Percentiles rank a stretch among this genome's conserved stretches.
Evolutionary conservation across 495 filamentous ascomycete species (phyloP).

Genomic region (Diplogelasinospora grovesii): DNA sequence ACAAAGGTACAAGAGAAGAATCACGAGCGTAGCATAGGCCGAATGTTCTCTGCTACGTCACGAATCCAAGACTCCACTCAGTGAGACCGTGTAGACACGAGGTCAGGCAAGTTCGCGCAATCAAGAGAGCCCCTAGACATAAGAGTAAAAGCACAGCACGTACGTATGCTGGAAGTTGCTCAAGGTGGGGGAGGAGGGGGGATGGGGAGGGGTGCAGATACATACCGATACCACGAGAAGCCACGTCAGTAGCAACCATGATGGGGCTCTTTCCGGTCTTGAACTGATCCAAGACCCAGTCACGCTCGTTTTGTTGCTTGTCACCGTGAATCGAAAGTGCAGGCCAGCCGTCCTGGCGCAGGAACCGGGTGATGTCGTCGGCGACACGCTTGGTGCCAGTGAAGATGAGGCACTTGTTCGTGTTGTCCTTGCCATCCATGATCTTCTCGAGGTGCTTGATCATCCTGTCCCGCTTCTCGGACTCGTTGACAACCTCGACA

Average conservation of each 20-base stretch:
- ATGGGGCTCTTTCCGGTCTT: conserved; percentile 94
- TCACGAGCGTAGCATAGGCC: conserved; percentile 57
- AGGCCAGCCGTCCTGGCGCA: conserved; percentile 98
- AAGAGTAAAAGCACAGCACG: conserved; percentile 86
- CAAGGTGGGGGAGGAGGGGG: conserved; percentile 33
- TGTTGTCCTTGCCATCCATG: conserved; percentile 76
- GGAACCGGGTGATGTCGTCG: conserved; percentile 96
- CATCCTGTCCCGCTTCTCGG: conserved; percentile 97
- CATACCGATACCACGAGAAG: conserved; percentile 99
- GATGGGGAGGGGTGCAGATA: conserved; percentile 46
- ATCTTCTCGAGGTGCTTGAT: conserved; percentile 96
- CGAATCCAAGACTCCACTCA: conserved; percentile 79
- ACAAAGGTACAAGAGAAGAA: conserved; percentile 66
- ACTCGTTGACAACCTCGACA: conserved; percentile 90
- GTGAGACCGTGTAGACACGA: conserved; percentile 71
- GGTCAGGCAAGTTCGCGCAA: conserved; percentile 80
- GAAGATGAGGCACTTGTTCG: conserved; percentile 90
- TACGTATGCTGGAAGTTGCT: conserved; percentile 62
- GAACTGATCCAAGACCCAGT: conserved; percentile 99
- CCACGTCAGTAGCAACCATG: conserved; percentile 98
- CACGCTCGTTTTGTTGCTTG: conserved; percentile 98
- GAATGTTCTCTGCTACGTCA: conserved; percentile 56
- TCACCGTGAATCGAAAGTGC: conserved; percentile 98
- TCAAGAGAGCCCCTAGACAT: conserved; percentile 67
- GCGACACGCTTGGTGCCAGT: conserved; percentile 97